Evolutionary conservation across 169 alveolate species (phyloP).

Genomic region (Plasmodium sp.): DNA sequence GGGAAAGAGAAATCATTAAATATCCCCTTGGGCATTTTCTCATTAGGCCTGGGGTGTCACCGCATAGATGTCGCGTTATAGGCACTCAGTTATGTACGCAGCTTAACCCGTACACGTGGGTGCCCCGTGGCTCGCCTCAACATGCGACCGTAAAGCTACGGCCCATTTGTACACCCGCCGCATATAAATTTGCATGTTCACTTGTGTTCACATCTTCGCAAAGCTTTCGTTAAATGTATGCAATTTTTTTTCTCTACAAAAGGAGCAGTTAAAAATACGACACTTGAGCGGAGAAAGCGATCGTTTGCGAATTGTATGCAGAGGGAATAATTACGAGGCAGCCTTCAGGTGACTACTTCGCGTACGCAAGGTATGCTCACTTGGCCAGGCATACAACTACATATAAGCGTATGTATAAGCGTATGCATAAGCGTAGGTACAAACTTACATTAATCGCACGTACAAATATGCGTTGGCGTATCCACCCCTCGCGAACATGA

Average conservation of each 20-base stretch:
- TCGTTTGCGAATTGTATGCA: not conserved
- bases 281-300: not conserved
- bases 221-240: not conserved
- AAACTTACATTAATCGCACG: no score
- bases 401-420: not conserved
- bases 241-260: not conserved
- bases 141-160: not conserved
- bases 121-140: not conserved
- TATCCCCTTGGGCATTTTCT: not conserved
- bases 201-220: not conserved
- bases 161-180: not conserved
- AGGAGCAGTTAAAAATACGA: not conserved
- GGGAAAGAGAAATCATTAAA: not conserved
- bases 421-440: not conserved
- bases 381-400: not conserved
- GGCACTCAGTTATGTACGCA: not conserved
- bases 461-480: not conserved
- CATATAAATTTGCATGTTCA: not conserved
- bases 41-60: not conserved
- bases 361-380: not conserved
- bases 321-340: not conserved
- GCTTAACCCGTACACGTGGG: not conserved
- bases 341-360: not conserved
- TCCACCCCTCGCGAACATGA: not conserved
- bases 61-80: not conserved